phyloP scores from a whole-genome alignment of 2,329 filamentous ascomycete species.

The Neopestalotiopsis sp. region DNA sequence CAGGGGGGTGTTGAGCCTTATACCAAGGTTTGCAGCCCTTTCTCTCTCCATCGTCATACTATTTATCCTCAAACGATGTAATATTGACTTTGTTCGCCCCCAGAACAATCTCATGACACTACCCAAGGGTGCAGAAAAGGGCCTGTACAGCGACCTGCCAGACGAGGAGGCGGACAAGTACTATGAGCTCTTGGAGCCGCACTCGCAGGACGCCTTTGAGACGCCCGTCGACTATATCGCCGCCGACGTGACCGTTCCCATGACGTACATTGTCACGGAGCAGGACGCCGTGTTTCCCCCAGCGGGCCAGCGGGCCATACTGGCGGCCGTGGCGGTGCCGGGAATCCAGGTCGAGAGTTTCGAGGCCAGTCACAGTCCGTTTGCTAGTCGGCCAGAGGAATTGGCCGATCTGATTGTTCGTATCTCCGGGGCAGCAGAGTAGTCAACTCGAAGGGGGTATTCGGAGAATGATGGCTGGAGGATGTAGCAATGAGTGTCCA shows the following conservation, averaged over 20 bases:
- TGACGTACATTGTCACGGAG: slow-evolving; percentile 22
- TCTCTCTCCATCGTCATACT: neutral
- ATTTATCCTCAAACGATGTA: neutral
- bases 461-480: too few species aligned
- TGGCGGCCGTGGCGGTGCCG: neutral
- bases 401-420: slow-evolving; percentile 3
- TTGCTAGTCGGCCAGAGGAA: neutral
- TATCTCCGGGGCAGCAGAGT: neutral
- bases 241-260: slow-evolving; percentile 23
- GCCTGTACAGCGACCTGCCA: slow-evolving; percentile 24
- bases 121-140: slow-evolving; percentile 19
- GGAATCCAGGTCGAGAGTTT: slow-evolving; percentile 8
- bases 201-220: slow-evolving; percentile 26
- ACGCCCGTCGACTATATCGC: slow-evolving; percentile 21
- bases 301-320: slow-evolving; percentile 11
- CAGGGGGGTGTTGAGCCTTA: slow-evolving; percentile 7
- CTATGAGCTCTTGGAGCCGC: slow-evolving; percentile 19
- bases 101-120: slow-evolving; percentile 18
- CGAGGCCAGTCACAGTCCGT: slow-evolving; percentile 13
- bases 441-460: neutral
- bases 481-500: too few species aligned
- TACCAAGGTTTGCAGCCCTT: neutral
- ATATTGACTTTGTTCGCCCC: neutral
- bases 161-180: slow-evolving; percentile 20
- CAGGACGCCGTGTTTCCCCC: slow-evolving; percentile 18